Conservation (phyloP, 768 basidiomycete species). For the Amanita pseudoporphyria region DNA sequence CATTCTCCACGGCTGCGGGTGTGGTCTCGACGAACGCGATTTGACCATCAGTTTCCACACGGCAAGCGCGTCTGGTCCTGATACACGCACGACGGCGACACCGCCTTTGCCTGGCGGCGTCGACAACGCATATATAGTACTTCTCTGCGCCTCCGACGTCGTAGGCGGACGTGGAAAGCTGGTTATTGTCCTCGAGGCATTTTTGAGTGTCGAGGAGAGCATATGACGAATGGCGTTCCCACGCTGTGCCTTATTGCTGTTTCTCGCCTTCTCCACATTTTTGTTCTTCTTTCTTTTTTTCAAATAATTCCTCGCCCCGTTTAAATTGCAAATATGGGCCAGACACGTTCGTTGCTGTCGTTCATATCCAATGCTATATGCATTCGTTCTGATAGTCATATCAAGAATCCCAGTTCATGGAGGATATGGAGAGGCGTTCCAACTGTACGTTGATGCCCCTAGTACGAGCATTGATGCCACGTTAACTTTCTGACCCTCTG, state of each 20-base stretch:
- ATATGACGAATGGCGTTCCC: background rate
- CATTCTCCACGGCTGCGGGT: conserved; percentile 46
- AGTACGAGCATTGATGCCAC: too few relatives aligned
- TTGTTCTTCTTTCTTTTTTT: background rate
- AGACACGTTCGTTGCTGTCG: conserved; percentile 55
- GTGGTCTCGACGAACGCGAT: conserved; percentile 6
- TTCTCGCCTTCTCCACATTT: background rate
- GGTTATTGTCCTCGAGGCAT: background rate
- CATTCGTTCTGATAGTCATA: conserved; percentile 5
- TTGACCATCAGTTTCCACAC: conserved; percentile 59
- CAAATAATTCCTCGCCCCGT: background rate
- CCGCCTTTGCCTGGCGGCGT: conserved; percentile 84
- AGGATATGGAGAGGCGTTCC: conserved; percentile 94
- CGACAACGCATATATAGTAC: conserved; percentile 81
- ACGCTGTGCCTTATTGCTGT: background rate
- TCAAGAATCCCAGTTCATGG: conserved; percentile 88
- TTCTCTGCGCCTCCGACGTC: conserved; percentile 43
- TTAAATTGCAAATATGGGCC: conserved; percentile 47
- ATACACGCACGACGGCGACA: conserved; percentile 73
- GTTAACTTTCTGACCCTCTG: background rate
- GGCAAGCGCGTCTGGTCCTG: conserved; percentile 58
- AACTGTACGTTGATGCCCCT: conserved; percentile 67
- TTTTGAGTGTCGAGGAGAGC: background rate
- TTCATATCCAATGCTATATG: background rate
- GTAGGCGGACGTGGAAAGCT: conserved; percentile 9